Evolutionary conservation across 2,329 filamentous ascomycete species (phyloP), one percentile per base, ranked within the genome.

Genomic region (Thermothelomyces thermophilus): DNA sequence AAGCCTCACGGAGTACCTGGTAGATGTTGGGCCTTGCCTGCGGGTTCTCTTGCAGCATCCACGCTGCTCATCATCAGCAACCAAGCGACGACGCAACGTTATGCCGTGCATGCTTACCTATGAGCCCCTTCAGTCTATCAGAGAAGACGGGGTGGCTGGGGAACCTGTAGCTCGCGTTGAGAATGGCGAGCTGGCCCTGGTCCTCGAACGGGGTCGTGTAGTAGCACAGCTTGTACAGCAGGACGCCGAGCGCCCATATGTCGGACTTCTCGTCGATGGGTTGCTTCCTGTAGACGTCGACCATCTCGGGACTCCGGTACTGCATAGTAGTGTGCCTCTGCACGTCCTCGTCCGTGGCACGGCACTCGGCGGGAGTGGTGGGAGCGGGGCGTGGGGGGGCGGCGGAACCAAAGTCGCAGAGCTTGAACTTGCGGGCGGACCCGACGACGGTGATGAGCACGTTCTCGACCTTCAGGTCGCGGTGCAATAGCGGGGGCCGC

Each of bases 181-280:
- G 72, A 56, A 98, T 98, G 11, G 93, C 93, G 73, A 97, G 87
- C 71, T 96, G 91, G 22, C 93, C 93, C 64, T 95, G 90, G 56
- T 97, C 91, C 70, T 98, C 93, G 62, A 98, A 98, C 0, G 93
- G 93, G 5, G 93, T 98, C 1, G 93, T 98, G 69, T 98, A 98
- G 70, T 97, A 98, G 73, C 93, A 98, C 54, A 98, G 76, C 74
- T 98, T 98, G 74, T 98, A 98, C 48, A 98, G 71, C 51, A 98
- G 73, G 36, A 98, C 93, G 5, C 93, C 93, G 54, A 98, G 71
- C 1, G 93, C 93, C 93, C 90, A 98, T 26, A 98, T 96, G 67
- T 98, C 93, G 42, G 90, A 94, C 73, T 98, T 98, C 71, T 98
- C 93, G 64, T 98, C 89, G 64, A 98, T 95, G 1, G 93, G 90